Percentiles rank a stretch among this genome's conserved stretches.
These are phyloP conservation scores for Cytospora leucostoma DNA, from an alignment of 2,329 filamentous ascomycete genomes.

Conservation along the genomic window DNA sequence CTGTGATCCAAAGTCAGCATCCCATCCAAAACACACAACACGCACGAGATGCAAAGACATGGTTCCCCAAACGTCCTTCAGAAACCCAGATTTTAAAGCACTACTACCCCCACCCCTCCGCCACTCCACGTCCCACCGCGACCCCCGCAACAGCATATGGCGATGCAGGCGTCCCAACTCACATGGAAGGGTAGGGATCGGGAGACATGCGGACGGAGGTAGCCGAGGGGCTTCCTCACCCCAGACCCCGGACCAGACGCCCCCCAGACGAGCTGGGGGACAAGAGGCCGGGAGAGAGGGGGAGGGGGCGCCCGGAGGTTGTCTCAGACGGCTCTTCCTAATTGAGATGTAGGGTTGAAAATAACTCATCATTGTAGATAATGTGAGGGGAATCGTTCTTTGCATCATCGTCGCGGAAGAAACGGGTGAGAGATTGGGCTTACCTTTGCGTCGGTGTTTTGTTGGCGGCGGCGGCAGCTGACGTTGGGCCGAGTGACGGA, in stretches of 20 bases:
- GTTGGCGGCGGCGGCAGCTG: too few relatives aligned
- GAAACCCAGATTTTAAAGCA: constrained; percentile 45
- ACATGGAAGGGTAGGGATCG: constrained; percentile 23
- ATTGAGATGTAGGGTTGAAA: constrained; percentile 37
- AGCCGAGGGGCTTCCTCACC: constrained; percentile 15
- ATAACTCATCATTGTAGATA: constrained; percentile 40
- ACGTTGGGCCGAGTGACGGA: too few relatives aligned
- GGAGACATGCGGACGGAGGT: constrained; percentile 24
- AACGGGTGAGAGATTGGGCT: background rate
- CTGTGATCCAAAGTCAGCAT: background rate
- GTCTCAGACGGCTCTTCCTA: constrained; percentile 49
- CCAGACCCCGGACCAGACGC: background rate
- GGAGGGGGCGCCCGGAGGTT: constrained; percentile 29
- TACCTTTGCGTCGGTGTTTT: too few relatives aligned
- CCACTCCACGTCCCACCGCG: constrained; percentile 29
- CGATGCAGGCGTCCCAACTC: constrained; percentile 36
- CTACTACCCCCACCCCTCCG: constrained; percentile 38
- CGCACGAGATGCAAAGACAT: background rate
- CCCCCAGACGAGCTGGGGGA: background rate
- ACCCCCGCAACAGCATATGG: constrained; percentile 38
- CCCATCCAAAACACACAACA: background rate
- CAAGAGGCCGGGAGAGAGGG: background rate
- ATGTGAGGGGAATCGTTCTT: background rate
- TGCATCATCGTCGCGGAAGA: background rate
- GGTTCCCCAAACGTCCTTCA: constrained; percentile 31